Conservation (phyloP, 768 basidiomycete species). For the Podaxis sp. region DNA sequence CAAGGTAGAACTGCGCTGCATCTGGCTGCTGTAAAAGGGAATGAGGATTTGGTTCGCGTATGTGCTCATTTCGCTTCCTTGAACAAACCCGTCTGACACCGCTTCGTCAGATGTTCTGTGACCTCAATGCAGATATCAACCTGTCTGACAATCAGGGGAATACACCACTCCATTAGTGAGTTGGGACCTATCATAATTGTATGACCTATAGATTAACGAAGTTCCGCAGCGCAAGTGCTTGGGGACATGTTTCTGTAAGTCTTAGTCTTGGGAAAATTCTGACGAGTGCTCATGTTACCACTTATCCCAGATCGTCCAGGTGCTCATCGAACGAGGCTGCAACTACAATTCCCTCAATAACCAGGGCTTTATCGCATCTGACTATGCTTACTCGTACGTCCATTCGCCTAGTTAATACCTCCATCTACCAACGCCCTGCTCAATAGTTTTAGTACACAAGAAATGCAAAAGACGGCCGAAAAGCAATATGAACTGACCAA, state of each 20-base stretch:
- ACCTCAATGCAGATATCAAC: constrained; percentile 86
- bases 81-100: background rate
- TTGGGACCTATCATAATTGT: constrained; percentile 16
- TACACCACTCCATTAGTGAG: constrained; percentile 90
- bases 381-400: constrained; percentile 87
- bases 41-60: constrained; percentile 84
- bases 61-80: constrained; percentile 21
- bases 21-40: constrained; percentile 82
- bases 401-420: background rate
- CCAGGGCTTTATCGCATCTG: constrained; percentile 85
- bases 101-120: constrained; percentile 75
- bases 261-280: constrained; percentile 1
- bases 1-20: constrained; percentile 91
- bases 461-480: constrained; percentile 81
- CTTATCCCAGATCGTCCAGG: constrained; percentile 66
- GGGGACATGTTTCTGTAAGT: constrained; percentile 79
- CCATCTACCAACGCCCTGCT: background rate
- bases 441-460: constrained; percentile 63
- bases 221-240: constrained; percentile 69
- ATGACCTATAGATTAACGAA: constrained; percentile 10
- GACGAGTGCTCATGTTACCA: constrained; percentile 1
- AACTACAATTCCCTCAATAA: constrained; percentile 82
- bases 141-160: constrained; percentile 90
- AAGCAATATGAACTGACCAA: constrained; percentile 77
- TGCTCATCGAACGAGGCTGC: constrained; percentile 87